Evolutionary conservation across 208 protist genomes (phyloP).

Genomic region (Blechomonas ayalai): DNA sequence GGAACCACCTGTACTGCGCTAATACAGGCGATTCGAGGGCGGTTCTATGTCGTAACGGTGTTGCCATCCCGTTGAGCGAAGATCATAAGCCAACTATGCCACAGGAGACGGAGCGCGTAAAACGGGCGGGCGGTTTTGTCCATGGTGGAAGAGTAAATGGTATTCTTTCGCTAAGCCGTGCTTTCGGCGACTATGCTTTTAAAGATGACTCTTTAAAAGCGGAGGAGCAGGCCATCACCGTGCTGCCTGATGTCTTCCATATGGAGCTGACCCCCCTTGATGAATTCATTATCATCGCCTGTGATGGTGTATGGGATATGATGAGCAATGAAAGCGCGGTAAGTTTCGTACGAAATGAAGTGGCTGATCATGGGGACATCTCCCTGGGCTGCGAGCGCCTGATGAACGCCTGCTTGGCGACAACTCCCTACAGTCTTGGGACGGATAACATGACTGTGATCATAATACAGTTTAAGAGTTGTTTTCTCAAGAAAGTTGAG

Average conservation of each 20-base stretch:
- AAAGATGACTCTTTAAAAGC: slow-evolving; percentile 68
- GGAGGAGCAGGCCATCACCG: slow-evolving; percentile 71
- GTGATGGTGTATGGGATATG: slow-evolving; percentile 92
- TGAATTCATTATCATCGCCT: slow-evolving; percentile 91
- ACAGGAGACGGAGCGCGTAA: slow-evolving; percentile 81
- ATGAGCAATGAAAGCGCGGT: slow-evolving; percentile 87
- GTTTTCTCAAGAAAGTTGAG: slow-evolving; percentile 76
- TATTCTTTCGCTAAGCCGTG: slow-evolving; percentile 91
- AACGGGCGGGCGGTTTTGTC: slow-evolving; percentile 85
- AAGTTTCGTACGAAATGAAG: slow-evolving; percentile 82
- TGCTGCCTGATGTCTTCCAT: slow-evolving; percentile 62
- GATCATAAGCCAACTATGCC: slow-evolving; percentile 93
- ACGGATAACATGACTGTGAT: slow-evolving; percentile 91
- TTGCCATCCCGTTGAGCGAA: slow-evolving; percentile 86
- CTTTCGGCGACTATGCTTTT: slow-evolving; percentile 93
- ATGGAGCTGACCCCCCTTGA: slow-evolving; percentile 74
- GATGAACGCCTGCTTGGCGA: slow-evolving; percentile 73
- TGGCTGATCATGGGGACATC: slow-evolving; percentile 76
- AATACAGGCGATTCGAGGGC: slow-evolving; percentile 92
- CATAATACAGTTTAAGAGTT: slow-evolving; percentile 87
- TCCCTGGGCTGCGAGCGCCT: slow-evolving; percentile 81
- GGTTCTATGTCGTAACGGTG: slow-evolving; percentile 80
- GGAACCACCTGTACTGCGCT: slow-evolving; percentile 89
- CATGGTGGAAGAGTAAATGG: slow-evolving; percentile 91
- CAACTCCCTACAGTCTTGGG: slow-evolving; percentile 54